phyloP scores from a whole-genome alignment of 2,329 filamentous ascomycete genomes.

The Alternaria gansuensis region DNA sequence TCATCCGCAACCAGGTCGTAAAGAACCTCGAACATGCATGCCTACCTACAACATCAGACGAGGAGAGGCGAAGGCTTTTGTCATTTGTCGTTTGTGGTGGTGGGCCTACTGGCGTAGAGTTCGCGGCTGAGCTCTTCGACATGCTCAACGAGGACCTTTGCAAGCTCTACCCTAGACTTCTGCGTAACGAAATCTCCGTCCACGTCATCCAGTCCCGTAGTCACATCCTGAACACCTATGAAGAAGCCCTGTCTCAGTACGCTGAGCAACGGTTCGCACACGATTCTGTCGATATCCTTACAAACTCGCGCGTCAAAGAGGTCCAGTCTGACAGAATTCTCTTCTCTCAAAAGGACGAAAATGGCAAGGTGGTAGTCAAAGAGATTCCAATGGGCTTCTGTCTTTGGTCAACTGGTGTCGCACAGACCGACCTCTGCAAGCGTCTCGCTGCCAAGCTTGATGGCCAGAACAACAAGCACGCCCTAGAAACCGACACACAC shows the following conservation, averaged over 20 bases:
- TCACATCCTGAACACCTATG: constrained; percentile 98
- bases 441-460: constrained; percentile 79
- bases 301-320: constrained; percentile 92
- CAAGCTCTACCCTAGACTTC: constrained; percentile 75
- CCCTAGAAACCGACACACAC: constrained; percentile 93
- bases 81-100: constrained; percentile 97
- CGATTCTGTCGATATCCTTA: constrained; percentile 89
- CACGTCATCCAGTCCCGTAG: constrained; percentile 94
- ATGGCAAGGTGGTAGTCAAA: constrained; percentile 81
- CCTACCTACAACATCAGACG: constrained; percentile 88
- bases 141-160: constrained; percentile 94
- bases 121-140: constrained; percentile 95
- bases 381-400: constrained; percentile 97
- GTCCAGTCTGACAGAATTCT: constrained; percentile 84
- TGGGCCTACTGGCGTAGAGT: constrained; percentile 95
- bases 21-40: constrained; percentile 90
- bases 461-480: constrained; percentile 84
- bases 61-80: constrained; percentile 84
- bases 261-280: constrained; percentile 90
- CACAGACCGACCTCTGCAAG: constrained; percentile 83
- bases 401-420: constrained; percentile 94
- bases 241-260: constrained; percentile 90
- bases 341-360: constrained; percentile 81
- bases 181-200: constrained; percentile 98
- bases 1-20: constrained; percentile 87